phyloP scores from a whole-genome alignment of 2,329 filamentous ascomycete species.

The Xylariaceae sp. region DNA sequence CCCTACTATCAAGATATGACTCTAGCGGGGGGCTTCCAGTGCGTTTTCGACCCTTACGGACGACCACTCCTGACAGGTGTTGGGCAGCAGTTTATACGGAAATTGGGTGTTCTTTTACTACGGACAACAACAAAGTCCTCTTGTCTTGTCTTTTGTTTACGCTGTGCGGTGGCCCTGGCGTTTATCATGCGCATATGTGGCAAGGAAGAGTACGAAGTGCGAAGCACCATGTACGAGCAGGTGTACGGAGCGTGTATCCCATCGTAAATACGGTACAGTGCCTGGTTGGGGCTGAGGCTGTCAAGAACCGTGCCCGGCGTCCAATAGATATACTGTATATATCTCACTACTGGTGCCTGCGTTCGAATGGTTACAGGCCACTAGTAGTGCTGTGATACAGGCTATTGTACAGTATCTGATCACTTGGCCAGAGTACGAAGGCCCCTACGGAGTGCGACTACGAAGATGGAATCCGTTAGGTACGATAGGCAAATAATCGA shows the following conservation, averaged over 20 bases:
- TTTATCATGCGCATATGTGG: constrained; percentile 1
- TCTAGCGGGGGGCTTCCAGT: background rate
- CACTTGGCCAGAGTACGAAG: background rate
- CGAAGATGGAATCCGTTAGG: background rate
- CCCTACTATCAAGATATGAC: background rate
- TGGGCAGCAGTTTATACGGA: constrained; percentile 1
- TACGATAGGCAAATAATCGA: background rate
- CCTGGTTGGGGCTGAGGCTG: background rate
- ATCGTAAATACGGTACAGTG: background rate
- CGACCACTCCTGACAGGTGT: constrained; percentile 1
- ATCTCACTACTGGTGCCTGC: background rate
- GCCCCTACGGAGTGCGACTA: too few relatives aligned
- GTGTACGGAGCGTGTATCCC: too few relatives aligned
- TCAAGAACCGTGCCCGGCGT: background rate
- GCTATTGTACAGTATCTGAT: background rate
- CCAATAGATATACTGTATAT: background rate
- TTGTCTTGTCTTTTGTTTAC: background rate
- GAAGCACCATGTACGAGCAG: background rate
- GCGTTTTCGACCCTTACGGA: background rate
- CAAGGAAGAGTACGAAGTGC: background rate
- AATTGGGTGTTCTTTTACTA: too few relatives aligned
- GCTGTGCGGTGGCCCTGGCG: constrained; percentile 3
- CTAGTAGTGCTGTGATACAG: background rate
- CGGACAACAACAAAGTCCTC: background rate
- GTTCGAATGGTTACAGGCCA: background rate